Evolutionary conservation across 2,329 filamentous ascomycete genomes (phyloP), one percentile per base, ranked within the genome.

Genomic region (Microsporum audouinii): DNA sequence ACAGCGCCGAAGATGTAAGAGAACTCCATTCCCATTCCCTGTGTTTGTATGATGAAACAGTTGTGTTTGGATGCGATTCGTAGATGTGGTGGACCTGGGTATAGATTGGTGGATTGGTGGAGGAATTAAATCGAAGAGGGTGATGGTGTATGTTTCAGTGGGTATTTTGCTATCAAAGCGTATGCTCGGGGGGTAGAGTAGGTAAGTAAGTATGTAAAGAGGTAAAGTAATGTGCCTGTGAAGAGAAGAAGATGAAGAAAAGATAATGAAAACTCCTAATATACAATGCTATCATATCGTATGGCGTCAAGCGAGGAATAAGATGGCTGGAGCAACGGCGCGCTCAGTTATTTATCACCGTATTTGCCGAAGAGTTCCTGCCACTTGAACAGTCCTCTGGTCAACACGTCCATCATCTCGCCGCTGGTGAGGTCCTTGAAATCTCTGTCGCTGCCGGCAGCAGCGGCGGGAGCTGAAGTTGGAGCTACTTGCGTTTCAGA

Each of bases 321-420:
- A 47, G 45, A 31, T 23, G 38, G 39, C 8, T 34, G 4, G 12
- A 43, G 51, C 36, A 60, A 41, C 38, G 38, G 12, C 38, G 61
- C 8, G 38, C 38, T 12, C 14, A 12, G 38, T 47, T 70, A 77
- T 67, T 77, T 77, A 64, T 81, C 79, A 17, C 78, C 78, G 63
- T 76, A 78, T 65, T 80, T 79, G 49, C 80, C 79, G 71, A 77
- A 91, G 69, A 88, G 83, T 65, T 87, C 86, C 75, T 95, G 89
- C 89, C 89, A 95, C 69, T 88, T 87, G 66, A 92, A 83, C 68
- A 95, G 80, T 71, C 91, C 85, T 64, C 88, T 82, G 63, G 88
- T 91, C 71, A 95, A 75, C 67, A 85, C 81, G 71, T 95, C 90
- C 89, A 95, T 95, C 89, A 95, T 95, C 74, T 95, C 89, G 65